These are phyloP conservation scores for Furcasterigmium sp. DNA, from an alignment of 2,329 filamentous ascomycete species.

Conservation along the genomic window DNA sequence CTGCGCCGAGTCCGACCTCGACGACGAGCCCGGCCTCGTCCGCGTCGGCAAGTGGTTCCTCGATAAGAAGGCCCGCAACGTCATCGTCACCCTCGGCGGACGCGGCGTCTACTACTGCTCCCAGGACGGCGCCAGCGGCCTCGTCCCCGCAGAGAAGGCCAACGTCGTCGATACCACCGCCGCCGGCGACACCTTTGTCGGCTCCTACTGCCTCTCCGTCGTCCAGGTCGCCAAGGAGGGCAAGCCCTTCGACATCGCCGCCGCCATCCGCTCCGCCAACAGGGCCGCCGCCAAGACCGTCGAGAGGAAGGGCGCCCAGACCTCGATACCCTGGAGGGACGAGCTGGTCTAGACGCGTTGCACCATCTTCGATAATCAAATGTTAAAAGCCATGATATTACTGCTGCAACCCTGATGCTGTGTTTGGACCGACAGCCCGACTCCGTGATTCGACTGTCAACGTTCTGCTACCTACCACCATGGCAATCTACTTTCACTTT, in stretches of 20 bases:
- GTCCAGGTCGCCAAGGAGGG: constrained; percentile 37
- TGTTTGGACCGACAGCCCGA: too few species aligned
- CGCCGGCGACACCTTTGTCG: constrained; percentile 91
- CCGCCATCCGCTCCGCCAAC: constrained; percentile 51
- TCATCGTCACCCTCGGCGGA: constrained; percentile 80
- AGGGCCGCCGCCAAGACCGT: constrained; percentile 35
- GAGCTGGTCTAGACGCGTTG: constrained; percentile 21
- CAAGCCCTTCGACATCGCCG: constrained; percentile 45
- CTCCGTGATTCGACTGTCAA: too few species aligned
- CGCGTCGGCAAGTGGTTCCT: constrained; percentile 58
- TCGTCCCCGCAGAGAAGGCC: constrained; percentile 63
- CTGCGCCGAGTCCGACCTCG: constrained; percentile 42
- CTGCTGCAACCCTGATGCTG: too few species aligned
- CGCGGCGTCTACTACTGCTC: constrained; percentile 69
- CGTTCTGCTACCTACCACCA: too few species aligned
- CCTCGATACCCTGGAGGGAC: constrained; percentile 38
- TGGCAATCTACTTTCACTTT: too few species aligned
- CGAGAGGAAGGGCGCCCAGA: constrained; percentile 34
- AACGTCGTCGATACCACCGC: constrained; percentile 87
- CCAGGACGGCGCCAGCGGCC: constrained; percentile 30
- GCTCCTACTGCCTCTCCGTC: constrained; percentile 73
- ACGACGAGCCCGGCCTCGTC: constrained; percentile 36
- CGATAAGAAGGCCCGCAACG: constrained; percentile 62
- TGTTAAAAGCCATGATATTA: constrained; percentile 9
- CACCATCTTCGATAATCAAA: neutral